Evolutionary conservation across 2,329 filamentous ascomycete genomes (phyloP), one percentile per base, ranked within the genome.

Genomic region (Madurella mycetomatis): DNA sequence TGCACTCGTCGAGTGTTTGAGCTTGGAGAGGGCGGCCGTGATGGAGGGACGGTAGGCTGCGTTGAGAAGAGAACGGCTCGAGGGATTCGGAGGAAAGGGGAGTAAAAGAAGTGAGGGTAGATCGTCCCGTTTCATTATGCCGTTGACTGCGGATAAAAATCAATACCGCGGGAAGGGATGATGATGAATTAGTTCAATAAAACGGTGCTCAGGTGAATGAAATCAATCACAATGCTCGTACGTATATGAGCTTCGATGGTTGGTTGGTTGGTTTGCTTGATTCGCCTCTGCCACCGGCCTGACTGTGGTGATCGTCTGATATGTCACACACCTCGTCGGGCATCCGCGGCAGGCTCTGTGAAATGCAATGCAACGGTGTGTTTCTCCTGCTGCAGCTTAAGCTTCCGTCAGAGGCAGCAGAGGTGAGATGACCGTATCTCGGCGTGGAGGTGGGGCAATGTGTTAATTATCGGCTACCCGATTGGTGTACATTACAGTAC

Each of bases 31-130:
- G 43, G 79, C 76, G 9, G 77, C 72, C 49, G 76, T 76, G 41
- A 89, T 68, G 2, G 84, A 71, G n/a, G 77, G 74, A 34, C 77
- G 76, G 66, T 88, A 89, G 42, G 82, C 80, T 31, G 79, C 77
- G 56, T 74, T 76, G 57, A 90, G 73, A 1, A 77, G 67, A 11
- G 72, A 65, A 44, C 76, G 72, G 13, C 73, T 76, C 47, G 78
- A 72, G 9, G 83, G 81, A 31, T 76, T 72, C 30, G 85, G 84
- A 47, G 85, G 83, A 42, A 80, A 76, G 16, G 87, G 81, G 50
- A 90, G 74, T 15, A 90, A 75, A 37, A 90, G 76, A 19, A 86
- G 74, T 47, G 79, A 81, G 2, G 77, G 74, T 18, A 70, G 65
- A 15, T 64, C 52, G 34, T 65, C 58, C 19, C 63, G 58, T 30